Base-by-base conservation (phyloP, 177 flowering plant genomes). In the Vitis hybrid region DNA sequence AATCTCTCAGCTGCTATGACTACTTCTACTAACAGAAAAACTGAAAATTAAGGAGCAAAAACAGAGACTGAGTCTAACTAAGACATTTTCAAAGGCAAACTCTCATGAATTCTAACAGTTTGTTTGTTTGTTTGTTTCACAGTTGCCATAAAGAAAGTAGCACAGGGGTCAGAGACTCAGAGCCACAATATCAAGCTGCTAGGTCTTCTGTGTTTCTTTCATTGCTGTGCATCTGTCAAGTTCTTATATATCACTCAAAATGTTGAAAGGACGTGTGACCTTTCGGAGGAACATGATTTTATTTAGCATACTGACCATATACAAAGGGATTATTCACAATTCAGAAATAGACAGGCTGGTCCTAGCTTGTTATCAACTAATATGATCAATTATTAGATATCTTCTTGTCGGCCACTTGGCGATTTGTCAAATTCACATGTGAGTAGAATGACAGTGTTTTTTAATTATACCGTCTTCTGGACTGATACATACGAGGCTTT, bases 331-430 rank as follows among this genome's bases (percentile, higher is more conserved):
- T 56, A 17, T 19, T 48, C 3, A 32, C 8, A 54, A 9, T 10
- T 52, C 30, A 50, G 60, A 66, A 66, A 32, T 56, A n/a, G 69
- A 55, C 69, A 56, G 50, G 49, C 46, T 52, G 14, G 52, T 35
- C 12, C 21, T 66, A 55, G 61, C 60, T 59, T 40, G 13, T 7
- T 68, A 49, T 68, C 52, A 18, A 48, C 63, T 21, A 68, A 49
- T 19, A 8, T 68, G n/a, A 21, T 49, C 56, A 68, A 48, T 15
- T 49, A 48, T 56, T 56, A 11, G 18, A 32, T 24, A 59, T 21
- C 54, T 5, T 59, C 13, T 1, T 68, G 71, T 68, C 46, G 56
- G 64, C 64, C 55, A 58, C 21, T 27, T 24, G n/a, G 19, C 61
- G 24, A 58, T 3, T 14, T 52, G 15, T 11, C 15, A 14, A 52